Evolutionary conservation across 768 basidiomycete genomes (phyloP), one percentile per base, ranked within the genome.

Genomic region (Mycena capillaripes): DNA sequence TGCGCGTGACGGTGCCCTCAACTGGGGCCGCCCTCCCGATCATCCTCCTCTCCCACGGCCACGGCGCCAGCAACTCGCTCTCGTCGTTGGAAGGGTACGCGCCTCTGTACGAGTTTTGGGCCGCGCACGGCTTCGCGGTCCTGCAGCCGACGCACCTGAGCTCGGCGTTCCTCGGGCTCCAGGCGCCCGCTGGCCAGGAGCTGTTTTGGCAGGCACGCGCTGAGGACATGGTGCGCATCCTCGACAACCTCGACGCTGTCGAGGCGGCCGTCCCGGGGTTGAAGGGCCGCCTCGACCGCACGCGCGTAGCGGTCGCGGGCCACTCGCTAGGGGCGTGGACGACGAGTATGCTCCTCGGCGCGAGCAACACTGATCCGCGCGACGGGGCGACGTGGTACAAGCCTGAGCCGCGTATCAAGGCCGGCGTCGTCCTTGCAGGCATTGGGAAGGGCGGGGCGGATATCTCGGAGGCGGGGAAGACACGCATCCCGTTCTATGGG

Each of bases 181-280:
- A 36, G 36, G 34, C 56, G 34, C 34, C 56, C 56, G 56, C 10
- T 14, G 56, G 56, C 23, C 57, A 58, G 57, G 57, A 58, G n/a
- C 36, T 58, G 12, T 58, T 40, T 23, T 58, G 57, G 57, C 57
- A 58, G 57, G n/a, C 57, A n/a, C 57, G 57, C 57, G 57, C 57
- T 12, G 57, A 58, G 34, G 57, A 58, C 57, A 58, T 58, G 57
- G 57, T 58, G 32, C 52, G 52, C 12, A 55, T 55, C 52, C 52
- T 55, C 52, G 27, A 34, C 19, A 56, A 56, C 55, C 55, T 56
- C 32, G 55, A 56, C 55, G 55, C 55, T 8, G 32, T 56, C 55
- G 55, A 56, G 30, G 55, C 55, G 21, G 55, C 55, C 34, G 55
- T 56, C 32, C 55, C 55, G 8, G 55, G 55, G 32, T 16, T 56